Conservation (phyloP, 208 protist species). For the Willaertia magna region DNA sequence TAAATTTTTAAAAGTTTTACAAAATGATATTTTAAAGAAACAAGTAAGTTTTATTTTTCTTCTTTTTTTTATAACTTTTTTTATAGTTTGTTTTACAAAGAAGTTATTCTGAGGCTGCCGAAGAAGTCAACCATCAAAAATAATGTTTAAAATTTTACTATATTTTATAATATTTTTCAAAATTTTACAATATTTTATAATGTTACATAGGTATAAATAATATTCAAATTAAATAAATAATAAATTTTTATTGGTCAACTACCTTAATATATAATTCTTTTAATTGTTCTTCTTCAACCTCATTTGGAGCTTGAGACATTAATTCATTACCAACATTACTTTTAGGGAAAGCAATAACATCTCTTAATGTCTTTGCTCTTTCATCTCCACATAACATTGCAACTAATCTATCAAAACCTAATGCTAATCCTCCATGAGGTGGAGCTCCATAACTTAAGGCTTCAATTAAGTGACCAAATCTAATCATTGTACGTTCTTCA, state of each 20-base stretch:
- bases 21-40: not conserved
- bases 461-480: constrained; percentile 34
- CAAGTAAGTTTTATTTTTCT: too few species aligned
- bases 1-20: not conserved
- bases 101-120: not conserved
- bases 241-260: not conserved
- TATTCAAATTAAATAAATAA: not conserved
- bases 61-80: too few species aligned
- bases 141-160: not conserved
- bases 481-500: constrained; percentile 1
- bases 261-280: constrained; percentile 21
- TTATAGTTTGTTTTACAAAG: not conserved
- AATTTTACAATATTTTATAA: constrained; percentile 1
- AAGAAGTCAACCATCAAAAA: constrained; percentile 3
- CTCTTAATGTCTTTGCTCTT: constrained; percentile 30
- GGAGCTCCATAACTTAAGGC: constrained; percentile 43
- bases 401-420: constrained; percentile 53
- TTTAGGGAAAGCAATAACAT: constrained; percentile 69
- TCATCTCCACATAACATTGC: constrained; percentile 14
- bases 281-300: constrained; percentile 22
- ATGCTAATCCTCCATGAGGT: constrained; percentile 41
- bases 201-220: not conserved
- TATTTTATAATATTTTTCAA: not conserved
- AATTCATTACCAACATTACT: constrained; percentile 41
- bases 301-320: constrained; percentile 31